Conservation (phyloP, 352 stramenopile species). For the Plasmopara viticola region DNA sequence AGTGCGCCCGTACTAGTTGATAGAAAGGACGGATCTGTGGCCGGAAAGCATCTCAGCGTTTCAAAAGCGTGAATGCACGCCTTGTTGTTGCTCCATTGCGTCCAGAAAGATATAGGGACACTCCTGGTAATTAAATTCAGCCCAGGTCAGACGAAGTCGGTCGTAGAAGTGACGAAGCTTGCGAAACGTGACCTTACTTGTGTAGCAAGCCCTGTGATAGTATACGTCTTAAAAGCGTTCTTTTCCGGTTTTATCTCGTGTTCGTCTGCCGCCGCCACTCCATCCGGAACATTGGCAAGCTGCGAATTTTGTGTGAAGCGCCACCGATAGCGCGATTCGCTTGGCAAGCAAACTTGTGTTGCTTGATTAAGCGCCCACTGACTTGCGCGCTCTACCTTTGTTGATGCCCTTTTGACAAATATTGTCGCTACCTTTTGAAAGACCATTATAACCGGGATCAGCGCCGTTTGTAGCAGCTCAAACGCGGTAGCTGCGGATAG, state of each 20-base stretch:
- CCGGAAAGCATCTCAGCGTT: no score
- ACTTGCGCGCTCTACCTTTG: slow-evolving; percentile 58
- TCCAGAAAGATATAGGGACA: no score
- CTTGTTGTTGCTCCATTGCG: no score
- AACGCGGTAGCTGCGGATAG: slow-evolving; percentile 40
- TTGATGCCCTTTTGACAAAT: slow-evolving; percentile 25
- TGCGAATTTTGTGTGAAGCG: slow-evolving; percentile 54
- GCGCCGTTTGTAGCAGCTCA: slow-evolving; percentile 53
- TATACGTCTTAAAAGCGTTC: slow-evolving; percentile 44
- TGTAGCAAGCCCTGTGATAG: slow-evolving; percentile 91
- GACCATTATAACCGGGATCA: slow-evolving; percentile 55
- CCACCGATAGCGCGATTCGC: slow-evolving; percentile 41
- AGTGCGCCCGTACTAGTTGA: no score
- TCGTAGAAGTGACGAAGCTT: slow-evolving; percentile 93
- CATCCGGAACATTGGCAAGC: slow-evolving; percentile 59
- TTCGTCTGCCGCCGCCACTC: slow-evolving; percentile 34
- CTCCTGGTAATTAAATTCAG: slow-evolving; percentile 91
- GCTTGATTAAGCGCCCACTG: slow-evolving; percentile 71
- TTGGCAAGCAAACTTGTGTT: slow-evolving; percentile 73
- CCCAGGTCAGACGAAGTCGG: slow-evolving; percentile 90
- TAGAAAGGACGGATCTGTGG: no score
- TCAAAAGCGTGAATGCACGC: no score
- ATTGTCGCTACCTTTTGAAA: slow-evolving; percentile 30
- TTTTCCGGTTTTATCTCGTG: slow-evolving; percentile 8
- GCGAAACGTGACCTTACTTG: slow-evolving; percentile 89